Conservation (phyloP, 345 rosid species). For the Populus simonii region DNA sequence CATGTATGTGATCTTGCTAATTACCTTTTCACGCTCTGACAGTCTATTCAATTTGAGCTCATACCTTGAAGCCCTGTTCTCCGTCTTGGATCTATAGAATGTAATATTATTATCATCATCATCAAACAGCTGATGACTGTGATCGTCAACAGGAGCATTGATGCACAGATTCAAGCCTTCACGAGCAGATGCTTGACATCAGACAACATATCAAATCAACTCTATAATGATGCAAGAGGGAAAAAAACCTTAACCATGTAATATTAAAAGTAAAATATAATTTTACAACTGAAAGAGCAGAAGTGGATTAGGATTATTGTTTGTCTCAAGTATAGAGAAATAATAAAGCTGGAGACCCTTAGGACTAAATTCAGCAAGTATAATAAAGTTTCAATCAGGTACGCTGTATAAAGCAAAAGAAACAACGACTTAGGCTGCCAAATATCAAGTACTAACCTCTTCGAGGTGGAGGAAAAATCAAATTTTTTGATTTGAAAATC, state of each 20-base stretch:
- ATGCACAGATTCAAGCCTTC: slow-evolving; percentile 64
- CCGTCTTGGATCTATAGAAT: slow-evolving; percentile 67
- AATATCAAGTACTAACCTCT: slow-evolving; percentile 37
- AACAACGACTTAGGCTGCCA: not conserved
- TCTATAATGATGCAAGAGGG: not conserved
- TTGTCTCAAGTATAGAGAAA: not conserved
- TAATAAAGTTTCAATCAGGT: not conserved
- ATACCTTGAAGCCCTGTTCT: slow-evolving; percentile 49
- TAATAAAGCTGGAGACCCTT: too few species aligned
- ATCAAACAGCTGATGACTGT: slow-evolving; percentile 36
- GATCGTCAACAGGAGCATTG: slow-evolving; percentile 47
- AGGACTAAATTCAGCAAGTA: not conserved
- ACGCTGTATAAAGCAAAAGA: not conserved
- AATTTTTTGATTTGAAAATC: slow-evolving; percentile 22
- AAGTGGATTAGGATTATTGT: not conserved
- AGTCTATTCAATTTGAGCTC: slow-evolving; percentile 65
- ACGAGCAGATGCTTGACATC: slow-evolving; percentile 32
- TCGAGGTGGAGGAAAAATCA: slow-evolving; percentile 27
- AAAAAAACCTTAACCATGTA: not conserved
- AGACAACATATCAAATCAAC: slow-evolving; percentile 12
- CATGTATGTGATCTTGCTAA: slow-evolving; percentile 10
- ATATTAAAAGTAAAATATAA: not conserved
- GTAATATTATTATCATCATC: slow-evolving; percentile 41
- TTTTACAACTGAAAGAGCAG: not conserved
- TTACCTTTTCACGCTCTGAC: slow-evolving; percentile 85